Conservation (phyloP, 202 grass and related monocot species). For the Elaeis oleifera region DNA sequence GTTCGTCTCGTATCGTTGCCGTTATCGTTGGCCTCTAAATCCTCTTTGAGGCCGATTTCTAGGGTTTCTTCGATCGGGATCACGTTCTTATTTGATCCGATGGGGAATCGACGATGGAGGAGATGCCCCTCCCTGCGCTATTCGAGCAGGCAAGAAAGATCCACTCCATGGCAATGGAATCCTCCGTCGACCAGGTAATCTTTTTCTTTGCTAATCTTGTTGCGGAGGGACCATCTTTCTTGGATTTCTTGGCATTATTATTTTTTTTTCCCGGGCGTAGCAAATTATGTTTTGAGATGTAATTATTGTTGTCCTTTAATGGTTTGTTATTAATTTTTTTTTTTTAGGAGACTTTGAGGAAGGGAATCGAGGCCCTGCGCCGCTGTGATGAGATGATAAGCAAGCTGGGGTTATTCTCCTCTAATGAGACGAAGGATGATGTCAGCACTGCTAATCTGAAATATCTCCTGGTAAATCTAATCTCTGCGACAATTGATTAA, state of each 20-base stretch:
- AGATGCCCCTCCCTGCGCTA: conserved; percentile 56
- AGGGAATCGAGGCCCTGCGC: conserved; percentile 55
- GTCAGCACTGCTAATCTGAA: conserved; percentile 85
- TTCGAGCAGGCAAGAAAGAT: conserved; percentile 74
- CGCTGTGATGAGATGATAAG: conserved; percentile 68
- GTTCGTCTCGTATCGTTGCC: no score
- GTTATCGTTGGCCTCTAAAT: no score
- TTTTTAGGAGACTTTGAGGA: conserved; percentile 38
- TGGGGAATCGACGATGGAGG: conserved; percentile 29
- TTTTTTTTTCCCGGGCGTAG: no score
- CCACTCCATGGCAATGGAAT: conserved; percentile 50
- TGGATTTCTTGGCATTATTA: no score
- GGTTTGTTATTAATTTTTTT: conserved; percentile 3
- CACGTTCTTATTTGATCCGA: not conserved
- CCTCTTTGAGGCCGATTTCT: no score
- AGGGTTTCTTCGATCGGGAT: not conserved
- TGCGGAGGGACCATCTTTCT: no score
- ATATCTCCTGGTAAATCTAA: conserved; percentile 43
- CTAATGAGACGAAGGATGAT: conserved; percentile 85
- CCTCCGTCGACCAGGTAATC: conserved; percentile 66
- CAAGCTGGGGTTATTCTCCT: conserved; percentile 69
- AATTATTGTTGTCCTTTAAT: no score
- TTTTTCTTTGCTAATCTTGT: not conserved
- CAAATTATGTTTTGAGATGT: no score
- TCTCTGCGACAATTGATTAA: no score